Evolutionary conservation across 2,329 filamentous ascomycete genomes (phyloP).

Genomic region (Pseudopithomyces chartarum): DNA sequence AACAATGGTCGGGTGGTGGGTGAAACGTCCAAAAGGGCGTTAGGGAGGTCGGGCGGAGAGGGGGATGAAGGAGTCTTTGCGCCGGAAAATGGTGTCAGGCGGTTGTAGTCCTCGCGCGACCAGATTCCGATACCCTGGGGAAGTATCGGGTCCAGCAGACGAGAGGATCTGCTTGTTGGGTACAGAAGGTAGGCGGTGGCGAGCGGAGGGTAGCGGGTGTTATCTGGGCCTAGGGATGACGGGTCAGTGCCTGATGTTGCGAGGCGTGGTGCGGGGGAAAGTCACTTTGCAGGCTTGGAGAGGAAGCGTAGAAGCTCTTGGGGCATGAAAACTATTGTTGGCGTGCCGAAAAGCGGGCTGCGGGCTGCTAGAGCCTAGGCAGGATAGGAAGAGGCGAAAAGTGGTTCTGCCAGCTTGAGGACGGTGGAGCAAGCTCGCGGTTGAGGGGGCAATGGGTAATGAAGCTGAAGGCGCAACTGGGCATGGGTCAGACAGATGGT

Average conservation of each 20-base stretch:
- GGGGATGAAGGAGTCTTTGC: slow-evolving; percentile 79
- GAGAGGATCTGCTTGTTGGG: slow-evolving; percentile 64
- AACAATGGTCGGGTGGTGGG: slow-evolving; percentile 58
- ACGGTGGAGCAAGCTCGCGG: slow-evolving; percentile 15
- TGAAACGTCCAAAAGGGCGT: slow-evolving; percentile 73
- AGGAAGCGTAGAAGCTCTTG: slow-evolving; percentile 88
- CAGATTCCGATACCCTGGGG: slow-evolving; percentile 81
- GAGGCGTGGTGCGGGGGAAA: slow-evolving; percentile 22
- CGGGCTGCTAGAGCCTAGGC: slow-evolving; percentile 46
- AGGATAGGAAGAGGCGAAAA: slow-evolving; percentile 22
- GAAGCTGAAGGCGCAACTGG: slow-evolving; percentile 11
- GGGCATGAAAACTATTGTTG: slow-evolving; percentile 71
- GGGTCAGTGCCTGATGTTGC: slow-evolving; percentile 14
- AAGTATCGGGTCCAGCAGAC: slow-evolving; percentile 87
- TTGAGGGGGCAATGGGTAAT: slow-evolving; percentile 17
- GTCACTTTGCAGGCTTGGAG: slow-evolving; percentile 92
- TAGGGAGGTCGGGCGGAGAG: slow-evolving; percentile 90
- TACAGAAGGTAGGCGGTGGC: slow-evolving; percentile 24
- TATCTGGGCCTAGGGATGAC: slow-evolving; percentile 68
- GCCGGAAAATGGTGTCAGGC: slow-evolving; percentile 85
- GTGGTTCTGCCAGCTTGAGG: slow-evolving; percentile 43
- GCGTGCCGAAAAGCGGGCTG: slow-evolving; percentile 31
- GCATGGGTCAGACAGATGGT: slow-evolving; percentile 10
- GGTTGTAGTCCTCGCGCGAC: slow-evolving; percentile 64
- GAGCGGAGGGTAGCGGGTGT: slow-evolving; percentile 58